Evolutionary conservation across 441 rosid genomes (phyloP).

Genomic region (Populus trichocarpa): DNA sequence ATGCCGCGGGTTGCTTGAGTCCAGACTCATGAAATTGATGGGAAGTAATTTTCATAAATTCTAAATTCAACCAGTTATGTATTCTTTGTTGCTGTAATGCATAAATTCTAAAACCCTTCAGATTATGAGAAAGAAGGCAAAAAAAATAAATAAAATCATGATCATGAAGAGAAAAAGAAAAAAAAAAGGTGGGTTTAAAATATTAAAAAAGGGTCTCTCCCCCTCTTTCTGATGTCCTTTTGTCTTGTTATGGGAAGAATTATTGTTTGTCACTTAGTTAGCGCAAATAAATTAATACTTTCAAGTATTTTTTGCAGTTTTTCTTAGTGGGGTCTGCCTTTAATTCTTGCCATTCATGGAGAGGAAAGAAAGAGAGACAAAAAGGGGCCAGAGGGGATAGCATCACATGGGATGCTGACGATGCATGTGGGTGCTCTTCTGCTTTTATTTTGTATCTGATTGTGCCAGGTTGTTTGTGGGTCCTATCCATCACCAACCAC

Average conservation of each 20-base stretch:
- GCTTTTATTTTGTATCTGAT: not conserved
- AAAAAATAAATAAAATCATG: not conserved
- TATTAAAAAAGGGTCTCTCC: not conserved
- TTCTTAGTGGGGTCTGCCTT: constrained; percentile 12
- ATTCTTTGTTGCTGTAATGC: not conserved
- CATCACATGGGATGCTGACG: constrained; percentile 45
- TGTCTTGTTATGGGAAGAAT: not conserved
- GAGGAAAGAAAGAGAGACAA: not conserved
- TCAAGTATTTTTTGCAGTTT: not conserved
- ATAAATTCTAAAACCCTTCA: not conserved
- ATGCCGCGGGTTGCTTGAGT: too few relatives aligned
- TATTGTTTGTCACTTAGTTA: not conserved
- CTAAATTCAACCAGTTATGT: too few relatives aligned
- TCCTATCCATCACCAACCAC: not conserved
- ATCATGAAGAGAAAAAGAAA: not conserved
- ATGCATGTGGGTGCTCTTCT: constrained; percentile 3
- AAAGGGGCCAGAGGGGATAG: constrained; percentile 13
- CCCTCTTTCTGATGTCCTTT: not conserved
- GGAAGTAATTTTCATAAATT: too few relatives aligned
- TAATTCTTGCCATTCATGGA: constrained; percentile 11
- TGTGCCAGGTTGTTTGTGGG: constrained; percentile 41
- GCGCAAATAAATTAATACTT: too few relatives aligned
- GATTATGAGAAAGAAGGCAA: not conserved
- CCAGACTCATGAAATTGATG: too few relatives aligned
- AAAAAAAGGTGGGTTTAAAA: not conserved